Conservation (phyloP, 768 basidiomycete genomes). For the Sutorius australiensis region DNA sequence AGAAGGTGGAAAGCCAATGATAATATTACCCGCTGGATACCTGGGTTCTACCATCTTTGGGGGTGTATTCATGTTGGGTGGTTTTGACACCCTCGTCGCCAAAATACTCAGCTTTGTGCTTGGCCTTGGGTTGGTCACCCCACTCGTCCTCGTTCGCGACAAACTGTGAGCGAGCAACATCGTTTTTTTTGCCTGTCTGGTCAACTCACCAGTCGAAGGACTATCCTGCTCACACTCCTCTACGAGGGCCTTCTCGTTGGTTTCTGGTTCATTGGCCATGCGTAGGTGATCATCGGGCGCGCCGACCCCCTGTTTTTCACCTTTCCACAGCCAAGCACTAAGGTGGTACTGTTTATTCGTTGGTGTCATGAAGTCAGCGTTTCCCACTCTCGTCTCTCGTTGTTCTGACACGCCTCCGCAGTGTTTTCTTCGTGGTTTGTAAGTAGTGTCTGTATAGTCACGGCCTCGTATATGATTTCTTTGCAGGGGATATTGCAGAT, state of each 20-base stretch:
- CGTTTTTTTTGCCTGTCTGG: not conserved
- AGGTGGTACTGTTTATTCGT: constrained; percentile 82
- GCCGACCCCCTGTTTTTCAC: constrained; percentile 8
- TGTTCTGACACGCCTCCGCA: constrained; percentile 28
- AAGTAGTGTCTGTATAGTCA: constrained; percentile 27
- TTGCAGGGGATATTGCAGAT: constrained; percentile 86
- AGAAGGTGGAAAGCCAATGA: constrained; percentile 67
- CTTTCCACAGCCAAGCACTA: constrained; percentile 57
- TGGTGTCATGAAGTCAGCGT: constrained; percentile 77
- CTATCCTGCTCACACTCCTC: constrained; percentile 73
- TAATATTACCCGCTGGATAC: constrained; percentile 78
- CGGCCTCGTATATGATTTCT: not conserved
- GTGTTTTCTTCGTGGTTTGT: constrained; percentile 87
- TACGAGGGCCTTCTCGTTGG: constrained; percentile 88
- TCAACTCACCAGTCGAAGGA: constrained; percentile 45
- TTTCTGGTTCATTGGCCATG: constrained; percentile 95
- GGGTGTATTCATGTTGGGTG: constrained; percentile 76
- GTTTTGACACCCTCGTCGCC: constrained; percentile 85
- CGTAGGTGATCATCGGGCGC: constrained; percentile 42
- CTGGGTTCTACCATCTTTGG: constrained; percentile 79
- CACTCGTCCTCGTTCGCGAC: constrained; percentile 81
- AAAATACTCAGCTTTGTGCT: constrained; percentile 92
- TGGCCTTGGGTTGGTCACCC: constrained; percentile 81
- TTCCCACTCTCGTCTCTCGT: constrained; percentile 6
- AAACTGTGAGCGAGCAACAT: constrained; percentile 62